These are phyloP conservation scores for Selenicereus undatus DNA, from an alignment of 148 eudicot genomes.

Conservation along the genomic window DNA sequence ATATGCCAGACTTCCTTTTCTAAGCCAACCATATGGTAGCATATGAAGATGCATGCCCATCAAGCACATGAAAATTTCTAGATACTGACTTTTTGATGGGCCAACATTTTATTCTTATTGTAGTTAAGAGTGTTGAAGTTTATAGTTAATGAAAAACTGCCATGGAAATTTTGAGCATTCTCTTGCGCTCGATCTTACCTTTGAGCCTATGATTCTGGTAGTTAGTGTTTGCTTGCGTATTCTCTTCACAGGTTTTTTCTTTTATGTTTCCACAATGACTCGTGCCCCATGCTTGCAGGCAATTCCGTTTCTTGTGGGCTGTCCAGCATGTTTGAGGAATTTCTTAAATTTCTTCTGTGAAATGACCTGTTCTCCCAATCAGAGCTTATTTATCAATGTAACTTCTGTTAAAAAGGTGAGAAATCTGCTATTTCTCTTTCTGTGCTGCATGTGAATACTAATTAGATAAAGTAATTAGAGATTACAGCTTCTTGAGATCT, in stretches of 20 bases:
- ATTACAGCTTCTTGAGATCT: neutral
- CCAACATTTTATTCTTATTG: too few species aligned
- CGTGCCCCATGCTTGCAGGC: conserved; percentile 44
- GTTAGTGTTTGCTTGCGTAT: neutral
- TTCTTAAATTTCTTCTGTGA: conserved; percentile 79
- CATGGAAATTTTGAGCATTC: neutral
- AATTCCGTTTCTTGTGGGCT: conserved; percentile 76
- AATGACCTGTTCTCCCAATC: conserved; percentile 80
- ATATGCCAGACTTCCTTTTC: too few species aligned
- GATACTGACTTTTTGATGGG: too few species aligned
- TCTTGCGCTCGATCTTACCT: neutral
- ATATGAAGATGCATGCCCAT: too few species aligned
- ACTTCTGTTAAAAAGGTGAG: conserved; percentile 65
- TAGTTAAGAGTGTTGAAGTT: neutral
- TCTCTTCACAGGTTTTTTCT: neutral
- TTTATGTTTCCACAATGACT: conserved; percentile 7
- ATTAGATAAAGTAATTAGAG: neutral
- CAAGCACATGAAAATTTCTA: too few species aligned
- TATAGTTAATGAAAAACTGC: neutral
- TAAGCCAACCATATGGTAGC: too few species aligned
- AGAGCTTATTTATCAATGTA: conserved; percentile 71
- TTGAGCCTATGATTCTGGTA: neutral
- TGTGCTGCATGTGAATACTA: neutral
- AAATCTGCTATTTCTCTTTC: conserved; percentile 5
- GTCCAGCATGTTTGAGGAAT: conserved; percentile 86